These are phyloP conservation scores for Xylaria sp. DNA, from an alignment of 2,329 filamentous ascomycete genomes.

Conservation along the genomic window DNA sequence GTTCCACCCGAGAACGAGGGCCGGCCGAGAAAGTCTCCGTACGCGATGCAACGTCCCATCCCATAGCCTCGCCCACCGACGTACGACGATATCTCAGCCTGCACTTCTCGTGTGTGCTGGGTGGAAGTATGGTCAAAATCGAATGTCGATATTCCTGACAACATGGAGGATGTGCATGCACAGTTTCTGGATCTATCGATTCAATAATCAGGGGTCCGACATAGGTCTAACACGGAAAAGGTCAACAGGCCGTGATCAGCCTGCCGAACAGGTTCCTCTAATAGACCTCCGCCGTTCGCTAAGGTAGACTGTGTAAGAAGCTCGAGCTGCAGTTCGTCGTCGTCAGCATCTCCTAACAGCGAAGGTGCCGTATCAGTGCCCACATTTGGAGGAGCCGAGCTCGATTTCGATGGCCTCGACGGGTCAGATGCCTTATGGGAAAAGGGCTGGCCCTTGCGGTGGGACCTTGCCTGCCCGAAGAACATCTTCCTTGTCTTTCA, in stretches of 20 bases:
- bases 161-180: constrained; percentile 34
- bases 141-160: constrained; percentile 15
- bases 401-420: background rate
- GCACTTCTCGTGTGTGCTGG: constrained; percentile 17
- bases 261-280: constrained; percentile 18
- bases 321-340: constrained; percentile 29
- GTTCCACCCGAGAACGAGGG: background rate
- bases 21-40: background rate
- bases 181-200: constrained; percentile 29
- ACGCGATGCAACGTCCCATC: constrained; percentile 23
- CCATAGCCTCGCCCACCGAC: constrained; percentile 12
- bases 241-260: constrained; percentile 27
- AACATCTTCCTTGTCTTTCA: constrained; percentile 9
- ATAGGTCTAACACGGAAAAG: constrained; percentile 32
- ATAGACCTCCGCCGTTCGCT: constrained; percentile 19
- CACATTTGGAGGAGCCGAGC: constrained; percentile 7
- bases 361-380: constrained; percentile 20
- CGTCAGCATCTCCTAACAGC: constrained; percentile 37
- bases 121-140: constrained; percentile 13
- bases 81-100: background rate
- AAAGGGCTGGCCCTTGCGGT: constrained; percentile 22
- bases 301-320: constrained; percentile 12
- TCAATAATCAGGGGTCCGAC: constrained; percentile 39
- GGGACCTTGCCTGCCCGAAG: constrained; percentile 16
- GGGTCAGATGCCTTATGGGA: constrained; percentile 26